Evolutionary conservation across 768 basidiomycete species (phyloP), one percentile per base, ranked within the genome.

Genomic region (Leccinum arenicola): DNA sequence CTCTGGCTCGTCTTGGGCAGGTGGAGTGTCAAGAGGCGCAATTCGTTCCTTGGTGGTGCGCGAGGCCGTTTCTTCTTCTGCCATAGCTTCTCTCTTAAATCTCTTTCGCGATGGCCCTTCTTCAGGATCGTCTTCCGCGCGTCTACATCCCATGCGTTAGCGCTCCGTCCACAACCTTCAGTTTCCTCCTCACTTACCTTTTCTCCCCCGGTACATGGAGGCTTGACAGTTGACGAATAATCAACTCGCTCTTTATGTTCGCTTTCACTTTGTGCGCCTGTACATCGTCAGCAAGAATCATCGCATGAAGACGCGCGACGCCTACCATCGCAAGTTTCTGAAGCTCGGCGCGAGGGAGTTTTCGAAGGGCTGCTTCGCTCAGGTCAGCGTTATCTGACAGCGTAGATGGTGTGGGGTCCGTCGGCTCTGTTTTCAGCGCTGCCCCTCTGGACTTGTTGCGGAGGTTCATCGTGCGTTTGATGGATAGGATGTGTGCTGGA

Each of bases 321-420:
- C 58, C 10, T 56, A 68, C 72, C 68, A 52, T 68, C 3, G 70
- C 66, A 1, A 70, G 48, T 36, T 72, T 70, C 56, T 72, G 70
- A 23, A 72, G 64, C 33, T 62, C 47, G 1, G 57, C 55, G 6
- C 73, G 69, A 52, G 72, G 29, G 14, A 72, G 61, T 31, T 63
- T 64, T 52, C 60, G 66, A 31, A 72, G 72, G 27, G 58, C 23
- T 40, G 2, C 57, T 50, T 68, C 64, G 31, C 50, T 61, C 45
- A 66, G 36, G 8, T 57, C 25, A 6, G 12, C n/a, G 9, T 52
- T 47, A 3, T 54, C 45, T 25, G 47, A 25, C 12, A 31, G 3
- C 11, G 23, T 33, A 12, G 55, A 45, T 4, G 52, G 38, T 21
- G 45, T 23, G 17, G 59, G 35, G 54, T 33, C 4, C 19, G 50